Conservation (phyloP, 768 basidiomycete species). For the Symmetrospora coprosmae region DNA sequence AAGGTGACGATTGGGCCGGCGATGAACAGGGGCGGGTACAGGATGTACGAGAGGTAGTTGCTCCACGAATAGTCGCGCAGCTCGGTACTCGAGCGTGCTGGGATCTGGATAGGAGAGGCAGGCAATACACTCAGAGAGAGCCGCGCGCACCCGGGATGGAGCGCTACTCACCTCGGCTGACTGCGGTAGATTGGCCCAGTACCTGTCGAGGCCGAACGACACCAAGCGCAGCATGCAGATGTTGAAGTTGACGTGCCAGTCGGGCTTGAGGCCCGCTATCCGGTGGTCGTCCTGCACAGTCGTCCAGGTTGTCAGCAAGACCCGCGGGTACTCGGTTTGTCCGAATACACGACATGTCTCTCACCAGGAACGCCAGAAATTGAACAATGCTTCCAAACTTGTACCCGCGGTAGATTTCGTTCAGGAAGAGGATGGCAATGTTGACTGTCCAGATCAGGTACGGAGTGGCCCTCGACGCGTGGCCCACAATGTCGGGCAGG, state of each 20-base stretch:
- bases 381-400: slow-evolving; percentile 48
- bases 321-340: too few relatives aligned
- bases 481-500: slow-evolving; percentile 45
- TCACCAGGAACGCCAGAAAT: slow-evolving; percentile 49
- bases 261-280: slow-evolving; percentile 55
- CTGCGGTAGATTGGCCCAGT: slow-evolving; percentile 52
- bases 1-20: slow-evolving; percentile 93
- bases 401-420: slow-evolving; percentile 64
- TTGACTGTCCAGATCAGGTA: slow-evolving; percentile 63
- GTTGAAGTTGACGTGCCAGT: slow-evolving; percentile 90
- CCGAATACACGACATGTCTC: too few relatives aligned
- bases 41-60: slow-evolving; percentile 67
- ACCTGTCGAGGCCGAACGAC: slow-evolving; percentile 83
- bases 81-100: slow-evolving; percentile 27
- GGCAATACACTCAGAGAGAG: neutral
- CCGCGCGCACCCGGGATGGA: neutral
- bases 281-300: slow-evolving; percentile 37
- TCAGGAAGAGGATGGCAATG: slow-evolving; percentile 54
- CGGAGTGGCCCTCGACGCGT: slow-evolving; percentile 41
- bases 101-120: slow-evolving; percentile 34
- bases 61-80: slow-evolving; percentile 50
- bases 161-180: slow-evolving; percentile 22
- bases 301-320: too few relatives aligned
- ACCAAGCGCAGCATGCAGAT: slow-evolving; percentile 87
- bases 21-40: slow-evolving; percentile 88